A percentile compares a stretch with the other conserved stretches of the same genome.
These are phyloP conservation scores for Colletotrichum spaethianum DNA, from an alignment of 2,329 filamentous ascomycete species.

Conservation along the genomic window DNA sequence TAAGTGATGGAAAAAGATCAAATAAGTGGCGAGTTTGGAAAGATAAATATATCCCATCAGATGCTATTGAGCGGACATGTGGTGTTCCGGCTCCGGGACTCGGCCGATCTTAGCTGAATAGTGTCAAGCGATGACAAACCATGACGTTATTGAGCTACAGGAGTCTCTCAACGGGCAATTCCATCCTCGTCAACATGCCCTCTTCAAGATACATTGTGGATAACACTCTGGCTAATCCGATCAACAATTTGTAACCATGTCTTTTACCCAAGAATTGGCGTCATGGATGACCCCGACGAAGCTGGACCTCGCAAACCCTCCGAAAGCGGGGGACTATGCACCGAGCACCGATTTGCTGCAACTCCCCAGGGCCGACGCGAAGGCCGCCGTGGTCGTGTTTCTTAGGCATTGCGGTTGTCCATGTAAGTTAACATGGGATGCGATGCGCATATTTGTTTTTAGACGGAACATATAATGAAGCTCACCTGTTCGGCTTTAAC, in stretches of 20 bases:
- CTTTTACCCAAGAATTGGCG: conserved; percentile 22
- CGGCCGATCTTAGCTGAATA: conserved; percentile 5
- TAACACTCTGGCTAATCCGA: neutral
- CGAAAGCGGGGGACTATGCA: conserved; percentile 1
- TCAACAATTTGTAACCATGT: neutral
- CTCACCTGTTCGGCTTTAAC: neutral
- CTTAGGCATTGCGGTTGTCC: conserved; percentile 82
- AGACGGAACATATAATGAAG: neutral
- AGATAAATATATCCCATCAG: neutral
- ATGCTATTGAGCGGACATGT: neutral
- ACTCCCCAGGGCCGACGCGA: conserved; percentile 66
- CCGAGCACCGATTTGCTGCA: conserved; percentile 45
- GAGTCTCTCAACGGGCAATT: neutral
- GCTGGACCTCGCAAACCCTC: neutral
- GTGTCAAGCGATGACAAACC: neutral
- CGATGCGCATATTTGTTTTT: too few relatives aligned
- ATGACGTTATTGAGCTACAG: conserved; percentile 5
- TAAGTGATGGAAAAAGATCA: too few relatives aligned
- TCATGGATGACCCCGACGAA: conserved; percentile 24
- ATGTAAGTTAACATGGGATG: conserved; percentile 64
- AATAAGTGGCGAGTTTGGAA: accelerated
- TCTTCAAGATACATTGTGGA: too few relatives aligned
- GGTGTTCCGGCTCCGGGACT: neutral
- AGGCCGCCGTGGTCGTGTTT: conserved; percentile 75
- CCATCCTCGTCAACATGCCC: neutral